A percentile compares a stretch with the other conserved stretches of the same genome.
phyloP scores from a whole-genome alignment of 345 rosid species.

The Lepidium africanum region DNA sequence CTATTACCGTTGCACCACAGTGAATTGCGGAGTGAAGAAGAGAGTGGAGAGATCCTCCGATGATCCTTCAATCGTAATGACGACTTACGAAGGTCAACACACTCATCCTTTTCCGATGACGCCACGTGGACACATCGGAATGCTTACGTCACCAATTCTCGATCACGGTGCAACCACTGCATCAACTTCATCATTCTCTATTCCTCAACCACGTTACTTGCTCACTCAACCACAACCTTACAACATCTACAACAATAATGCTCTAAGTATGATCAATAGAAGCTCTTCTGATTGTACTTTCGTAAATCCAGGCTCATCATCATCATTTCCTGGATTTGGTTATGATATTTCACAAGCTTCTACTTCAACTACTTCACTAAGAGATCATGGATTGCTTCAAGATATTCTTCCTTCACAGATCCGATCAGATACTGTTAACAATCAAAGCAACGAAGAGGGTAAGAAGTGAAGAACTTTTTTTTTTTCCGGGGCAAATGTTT shows the following conservation, averaged over 20 bases:
- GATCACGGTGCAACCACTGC: slow-evolving; percentile 27
- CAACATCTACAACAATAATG: slow-evolving; percentile 20
- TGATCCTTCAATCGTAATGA: slow-evolving; percentile 70
- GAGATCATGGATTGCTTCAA: slow-evolving; percentile 87
- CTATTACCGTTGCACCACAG: slow-evolving; percentile 94
- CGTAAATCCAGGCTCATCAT: slow-evolving; percentile 9
- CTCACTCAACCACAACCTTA: slow-evolving; percentile 36
- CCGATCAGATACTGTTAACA: slow-evolving; percentile 20
- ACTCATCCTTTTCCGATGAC: slow-evolving; percentile 67
- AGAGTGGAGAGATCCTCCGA: slow-evolving; percentile 91
- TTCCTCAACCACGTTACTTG: slow-evolving; percentile 41
- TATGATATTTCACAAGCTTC: slow-evolving; percentile 23
- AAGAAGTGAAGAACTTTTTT: slow-evolving; percentile 4
- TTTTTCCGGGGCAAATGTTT: neutral
- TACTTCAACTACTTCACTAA: slow-evolving; percentile 17
- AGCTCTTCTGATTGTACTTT: slow-evolving; percentile 6
- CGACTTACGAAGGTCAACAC: slow-evolving; percentile 97
- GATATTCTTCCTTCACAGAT: slow-evolving; percentile 81
- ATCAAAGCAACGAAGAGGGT: slow-evolving; percentile 8
- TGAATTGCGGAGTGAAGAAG: slow-evolving; percentile 95
- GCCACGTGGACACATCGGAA: slow-evolving; percentile 55
- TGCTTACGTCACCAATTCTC: slow-evolving; percentile 27
- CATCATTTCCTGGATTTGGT: slow-evolving; percentile 26
- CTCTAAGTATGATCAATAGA: slow-evolving; percentile 18
- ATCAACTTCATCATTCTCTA: slow-evolving; percentile 32